A percentile compares a stretch with the other conserved stretches of the same genome.
Conservation (phyloP, 306 rosid genomes). For the Vicia villosa region DNA sequence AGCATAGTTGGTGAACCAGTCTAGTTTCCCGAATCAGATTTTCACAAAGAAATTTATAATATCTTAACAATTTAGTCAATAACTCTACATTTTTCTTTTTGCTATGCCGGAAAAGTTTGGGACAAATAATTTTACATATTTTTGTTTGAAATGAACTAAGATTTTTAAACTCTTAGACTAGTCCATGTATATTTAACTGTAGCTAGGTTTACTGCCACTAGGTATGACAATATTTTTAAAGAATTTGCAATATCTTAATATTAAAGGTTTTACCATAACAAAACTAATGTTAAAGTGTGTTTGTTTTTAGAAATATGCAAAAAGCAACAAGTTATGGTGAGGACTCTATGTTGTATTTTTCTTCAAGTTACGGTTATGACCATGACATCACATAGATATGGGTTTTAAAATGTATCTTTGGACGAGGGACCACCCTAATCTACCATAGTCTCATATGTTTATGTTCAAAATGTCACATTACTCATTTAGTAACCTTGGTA, state of each 20-base stretch:
- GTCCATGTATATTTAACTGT: background rate
- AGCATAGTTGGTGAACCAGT: conserved; percentile 46
- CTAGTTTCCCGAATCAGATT: conserved; percentile 11
- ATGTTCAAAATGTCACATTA: conserved; percentile 15
- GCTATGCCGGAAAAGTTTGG: background rate
- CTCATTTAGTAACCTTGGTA: conserved; percentile 25
- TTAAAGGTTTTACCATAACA: too few species aligned
- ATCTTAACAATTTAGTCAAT: conserved; percentile 7
- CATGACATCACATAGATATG: conserved; percentile 61
- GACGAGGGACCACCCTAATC: conserved; percentile 44
- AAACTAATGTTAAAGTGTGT: background rate
- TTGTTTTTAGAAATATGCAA: conserved; percentile 27
- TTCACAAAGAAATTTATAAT: conserved; percentile 12
- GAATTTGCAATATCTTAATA: background rate
- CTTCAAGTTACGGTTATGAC: conserved; percentile 63
- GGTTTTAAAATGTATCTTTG: conserved; percentile 39
- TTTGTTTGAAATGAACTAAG: background rate
- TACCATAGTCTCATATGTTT: conserved; percentile 44
- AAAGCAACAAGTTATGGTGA: conserved; percentile 37
- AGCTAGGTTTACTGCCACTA: too few species aligned
- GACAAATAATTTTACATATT: background rate
- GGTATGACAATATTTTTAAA: too few species aligned
- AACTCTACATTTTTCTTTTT: background rate
- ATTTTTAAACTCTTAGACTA: conserved; percentile 11
- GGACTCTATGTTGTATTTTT: conserved; percentile 39